Percentiles rank a stretch among this genome's conserved stretches.
Evolutionary conservation across 2,329 filamentous ascomycete genomes (phyloP).

Genomic region (Zymoseptoria passerinii): DNA sequence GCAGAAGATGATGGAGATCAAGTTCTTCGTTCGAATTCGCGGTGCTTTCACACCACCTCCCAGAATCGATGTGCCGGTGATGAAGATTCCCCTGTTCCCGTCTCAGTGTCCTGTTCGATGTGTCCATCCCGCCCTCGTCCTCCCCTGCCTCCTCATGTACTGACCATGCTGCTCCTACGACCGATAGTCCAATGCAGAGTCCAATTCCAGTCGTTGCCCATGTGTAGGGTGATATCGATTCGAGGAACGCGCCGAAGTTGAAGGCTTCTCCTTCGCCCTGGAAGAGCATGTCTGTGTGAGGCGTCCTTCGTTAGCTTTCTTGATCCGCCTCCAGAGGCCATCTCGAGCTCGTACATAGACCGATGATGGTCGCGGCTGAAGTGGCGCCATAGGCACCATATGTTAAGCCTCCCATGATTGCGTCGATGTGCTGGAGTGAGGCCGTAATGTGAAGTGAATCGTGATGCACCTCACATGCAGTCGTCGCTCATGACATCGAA

Average conservation of each 20-base stretch:
- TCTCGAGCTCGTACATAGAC: slow-evolving; percentile 28
- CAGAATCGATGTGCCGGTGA: slow-evolving; percentile 94
- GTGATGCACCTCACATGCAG: slow-evolving; percentile 8
- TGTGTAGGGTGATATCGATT: slow-evolving; percentile 84
- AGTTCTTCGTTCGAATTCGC: slow-evolving; percentile 96
- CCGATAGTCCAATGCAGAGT: slow-evolving; percentile 90
- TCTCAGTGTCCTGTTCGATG: slow-evolving; percentile 13
- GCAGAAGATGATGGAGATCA: slow-evolving; percentile 99
- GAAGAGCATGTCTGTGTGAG: slow-evolving; percentile 90
- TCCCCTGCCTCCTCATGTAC: slow-evolving; percentile 8
- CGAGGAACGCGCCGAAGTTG: slow-evolving; percentile 93
- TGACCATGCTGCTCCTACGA: slow-evolving; percentile 94
- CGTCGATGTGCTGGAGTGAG: not conserved
- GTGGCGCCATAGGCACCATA: slow-evolving; percentile 31
- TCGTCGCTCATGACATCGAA: slow-evolving; percentile 13
- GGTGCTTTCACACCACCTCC: slow-evolving; percentile 95
- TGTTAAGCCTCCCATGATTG: slow-evolving; percentile 28
- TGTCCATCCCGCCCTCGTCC: not conserved
- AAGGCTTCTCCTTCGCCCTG: slow-evolving; percentile 93
- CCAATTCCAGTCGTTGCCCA: slow-evolving; percentile 89
- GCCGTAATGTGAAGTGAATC: slow-evolving; percentile 3
- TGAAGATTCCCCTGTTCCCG: slow-evolving; percentile 81
- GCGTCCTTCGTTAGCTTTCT: slow-evolving; percentile 19
- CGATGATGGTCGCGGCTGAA: slow-evolving; percentile 29
- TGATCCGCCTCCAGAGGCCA: slow-evolving; percentile 3